phyloP scores from a whole-genome alignment of 78 protist species.

The Tieghemostelium lacteum region DNA sequence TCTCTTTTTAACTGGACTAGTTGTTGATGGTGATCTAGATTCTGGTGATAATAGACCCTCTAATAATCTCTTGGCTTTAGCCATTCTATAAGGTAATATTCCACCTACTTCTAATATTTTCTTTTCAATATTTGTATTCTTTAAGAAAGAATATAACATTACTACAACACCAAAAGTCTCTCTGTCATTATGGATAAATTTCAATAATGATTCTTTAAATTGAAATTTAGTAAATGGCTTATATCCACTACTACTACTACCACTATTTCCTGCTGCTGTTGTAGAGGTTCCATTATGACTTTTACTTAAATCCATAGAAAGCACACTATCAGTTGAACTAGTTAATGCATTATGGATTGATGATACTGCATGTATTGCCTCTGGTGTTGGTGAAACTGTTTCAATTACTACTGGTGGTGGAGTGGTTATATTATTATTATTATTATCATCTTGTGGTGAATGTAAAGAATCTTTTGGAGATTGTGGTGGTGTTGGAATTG shows the following conservation, averaged over 20 bases:
- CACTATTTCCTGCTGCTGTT: not conserved
- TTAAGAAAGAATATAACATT: constrained; percentile 50
- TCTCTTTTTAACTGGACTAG: not conserved
- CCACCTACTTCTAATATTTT: constrained; percentile 73
- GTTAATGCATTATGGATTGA: too few relatives aligned
- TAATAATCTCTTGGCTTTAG: constrained; percentile 57
- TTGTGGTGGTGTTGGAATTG: not conserved
- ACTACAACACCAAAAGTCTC: constrained; percentile 70
- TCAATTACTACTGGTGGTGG: not conserved
- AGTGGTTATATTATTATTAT: not conserved
- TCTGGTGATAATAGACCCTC: constrained; percentile 72
- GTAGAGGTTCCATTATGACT: not conserved
- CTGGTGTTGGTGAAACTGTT: not conserved
- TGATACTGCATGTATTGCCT: not conserved
- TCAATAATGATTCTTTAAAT: constrained; percentile 37
- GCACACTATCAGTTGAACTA: too few relatives aligned
- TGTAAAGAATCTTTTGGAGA: too few relatives aligned
- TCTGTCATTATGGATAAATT: constrained; percentile 27
- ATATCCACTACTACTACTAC: not conserved
- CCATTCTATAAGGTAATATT: constrained; percentile 67
- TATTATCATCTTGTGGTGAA: not conserved
- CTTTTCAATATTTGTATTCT: constrained; percentile 35
- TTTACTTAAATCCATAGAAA: too few relatives aligned
- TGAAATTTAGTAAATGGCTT: constrained; percentile 12
- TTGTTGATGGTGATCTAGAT: not conserved